Evolutionary conservation across 2,329 filamentous ascomycete genomes (phyloP).

Genomic region (Thielaviopsis musarum): DNA sequence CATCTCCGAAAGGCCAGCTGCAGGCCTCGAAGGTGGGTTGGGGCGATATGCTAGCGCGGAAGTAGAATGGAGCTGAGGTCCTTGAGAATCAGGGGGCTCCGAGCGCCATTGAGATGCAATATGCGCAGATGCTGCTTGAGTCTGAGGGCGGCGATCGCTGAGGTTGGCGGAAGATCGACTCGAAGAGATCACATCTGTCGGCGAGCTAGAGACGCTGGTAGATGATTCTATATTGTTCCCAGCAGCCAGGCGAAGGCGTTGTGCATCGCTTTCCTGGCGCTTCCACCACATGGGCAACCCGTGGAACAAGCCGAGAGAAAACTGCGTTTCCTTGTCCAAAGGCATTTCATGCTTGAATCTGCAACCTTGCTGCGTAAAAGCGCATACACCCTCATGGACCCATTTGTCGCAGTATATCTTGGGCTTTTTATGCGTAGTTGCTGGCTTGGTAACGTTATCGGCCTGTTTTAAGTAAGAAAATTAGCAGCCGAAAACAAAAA

Average conservation of each 20-base stretch:
- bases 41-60: not conserved
- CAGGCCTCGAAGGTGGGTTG: not conserved
- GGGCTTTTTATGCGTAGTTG: conserved; percentile 20
- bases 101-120: not conserved
- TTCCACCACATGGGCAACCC: conserved; percentile 45
- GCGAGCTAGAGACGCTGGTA: not conserved
- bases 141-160: not conserved
- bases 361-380: conserved; percentile 73
- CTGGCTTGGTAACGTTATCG: not conserved
- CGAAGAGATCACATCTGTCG: not conserved
- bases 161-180: not conserved
- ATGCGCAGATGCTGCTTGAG: not conserved
- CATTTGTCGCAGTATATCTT: conserved; percentile 83
- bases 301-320: conserved; percentile 52
- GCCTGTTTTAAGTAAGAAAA: conserved; percentile 2
- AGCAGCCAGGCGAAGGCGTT: conserved; percentile 2
- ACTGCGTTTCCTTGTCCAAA: conserved; percentile 44
- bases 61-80: not conserved
- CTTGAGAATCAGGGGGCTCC: not conserved
- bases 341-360: conserved; percentile 89
- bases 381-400: conserved; percentile 73
- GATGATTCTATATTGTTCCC: not conserved
- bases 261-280: conserved; percentile 16
- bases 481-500: not conserved
- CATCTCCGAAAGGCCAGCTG: not conserved